Evolutionary conservation across 768 basidiomycete genomes (phyloP), one percentile per base, ranked within the genome.

Genomic region (Suillus americanus): DNA sequence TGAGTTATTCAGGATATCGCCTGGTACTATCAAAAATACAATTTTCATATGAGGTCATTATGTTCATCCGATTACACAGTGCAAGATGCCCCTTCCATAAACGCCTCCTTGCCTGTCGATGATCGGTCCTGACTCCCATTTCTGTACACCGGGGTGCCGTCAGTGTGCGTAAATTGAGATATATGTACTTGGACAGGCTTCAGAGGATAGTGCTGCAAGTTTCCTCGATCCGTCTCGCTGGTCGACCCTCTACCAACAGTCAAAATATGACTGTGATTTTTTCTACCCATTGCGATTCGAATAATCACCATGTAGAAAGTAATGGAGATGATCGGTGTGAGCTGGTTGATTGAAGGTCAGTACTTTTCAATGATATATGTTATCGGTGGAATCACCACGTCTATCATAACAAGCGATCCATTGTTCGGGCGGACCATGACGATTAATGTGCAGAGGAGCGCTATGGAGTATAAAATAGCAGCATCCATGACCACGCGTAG

Each of bases 391-490:
- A 72, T 71, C 16, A 80, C 79, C 70, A 77, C 72, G 67, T 78
- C 75, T 28, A 81, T 66, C 0, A 80, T 56, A 37, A 81, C 70
- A 43, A 76, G 79, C 54, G 78, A 74, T 5, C 70, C 70, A 25
- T 78, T 76, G 23, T 72, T 73, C 18, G 67, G 45, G 5, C 66
- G 62, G 5, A 68, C 64, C 60, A 75, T 79, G 35, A 73, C 72
- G 4, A 75, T 64, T 40, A 81, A 64, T 2, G 75, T 73, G 10
- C 73, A 67, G 38, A 76, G 61, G 60, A 80, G 74, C 2, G 78
- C 75, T 56, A 76, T 2, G 2, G 78, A 78, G 62, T 81, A 81
- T 6, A 81, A 69, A 12, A 69, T 67, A 25, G 79, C 80, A 12
- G 78, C 75, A 60, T 81, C 80, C 57, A 81, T 60, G 54, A 80